Percentiles rank a stretch among this genome's conserved stretches.
phyloP scores from a whole-genome alignment of 768 basidiomycete genomes.

The Suillus bovinus region DNA sequence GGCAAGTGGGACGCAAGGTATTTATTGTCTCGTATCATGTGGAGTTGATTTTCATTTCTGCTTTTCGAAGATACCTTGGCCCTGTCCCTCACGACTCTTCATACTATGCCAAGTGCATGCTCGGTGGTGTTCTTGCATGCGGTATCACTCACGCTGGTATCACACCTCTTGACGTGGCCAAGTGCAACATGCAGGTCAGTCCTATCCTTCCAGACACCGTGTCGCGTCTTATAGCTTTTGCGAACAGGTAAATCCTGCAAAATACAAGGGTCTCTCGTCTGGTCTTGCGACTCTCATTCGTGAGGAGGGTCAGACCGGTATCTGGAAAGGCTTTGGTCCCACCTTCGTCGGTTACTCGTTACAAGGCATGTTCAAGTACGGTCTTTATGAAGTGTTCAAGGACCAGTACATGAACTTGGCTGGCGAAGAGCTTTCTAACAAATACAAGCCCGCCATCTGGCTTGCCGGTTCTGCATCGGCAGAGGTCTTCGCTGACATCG shows the following conservation, averaged over 20 bases:
- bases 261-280: constrained; percentile 68
- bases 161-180: constrained; percentile 85
- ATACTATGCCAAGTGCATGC: constrained; percentile 86
- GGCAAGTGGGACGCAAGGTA: constrained; percentile 81
- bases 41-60: constrained; percentile 4
- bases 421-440: constrained; percentile 75
- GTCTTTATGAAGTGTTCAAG: constrained; percentile 97
- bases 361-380: constrained; percentile 99
- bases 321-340: constrained; percentile 95
- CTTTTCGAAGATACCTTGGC: constrained; percentile 54
- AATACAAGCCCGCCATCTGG: constrained; percentile 92
- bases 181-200: constrained; percentile 88
- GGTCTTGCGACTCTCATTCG: constrained; percentile 65
- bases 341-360: constrained; percentile 92
- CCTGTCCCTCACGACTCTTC: constrained; percentile 73
- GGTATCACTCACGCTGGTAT: constrained; percentile 88
- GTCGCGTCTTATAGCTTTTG: not conserved
- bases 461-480: constrained; percentile 92
- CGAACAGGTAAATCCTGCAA: constrained; percentile 68
- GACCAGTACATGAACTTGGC: constrained; percentile 88
- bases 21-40: constrained; percentile 9
- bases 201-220: not conserved
- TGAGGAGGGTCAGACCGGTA: constrained; percentile 82
- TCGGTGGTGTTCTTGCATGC: constrained; percentile 86
- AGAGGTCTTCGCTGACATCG: constrained; percentile 94